Conservation (phyloP, 2,329 filamentous ascomycete species). For the Microsporum audouinii region DNA sequence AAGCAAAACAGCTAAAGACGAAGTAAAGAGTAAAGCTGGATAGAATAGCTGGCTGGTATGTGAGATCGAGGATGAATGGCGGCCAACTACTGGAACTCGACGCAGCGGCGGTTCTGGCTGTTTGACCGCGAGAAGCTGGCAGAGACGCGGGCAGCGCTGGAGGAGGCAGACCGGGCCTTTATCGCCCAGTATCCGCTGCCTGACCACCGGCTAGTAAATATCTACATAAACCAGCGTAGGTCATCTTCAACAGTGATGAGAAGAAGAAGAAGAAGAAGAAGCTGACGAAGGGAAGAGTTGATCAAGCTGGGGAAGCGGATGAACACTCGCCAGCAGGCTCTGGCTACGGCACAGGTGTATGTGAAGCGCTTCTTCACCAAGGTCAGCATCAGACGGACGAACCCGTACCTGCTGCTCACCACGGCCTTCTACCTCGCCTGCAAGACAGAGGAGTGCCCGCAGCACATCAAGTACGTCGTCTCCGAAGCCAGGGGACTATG, state of each 20-base stretch:
- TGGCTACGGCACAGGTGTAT: conserved; percentile 91
- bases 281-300: conserved; percentile 28
- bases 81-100: conserved; percentile 93
- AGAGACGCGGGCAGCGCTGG: conserved; percentile 62
- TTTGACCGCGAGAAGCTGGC: conserved; percentile 74
- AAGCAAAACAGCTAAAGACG: not conserved
- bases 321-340: conserved; percentile 74
- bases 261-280: not conserved
- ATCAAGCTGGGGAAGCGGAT: conserved; percentile 74
- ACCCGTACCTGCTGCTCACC: conserved; percentile 84
- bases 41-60: not conserved
- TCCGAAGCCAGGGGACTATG: conserved; percentile 76
- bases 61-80: conserved; percentile 51
- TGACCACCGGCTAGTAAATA: conserved; percentile 68
- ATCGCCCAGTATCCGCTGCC: conserved; percentile 73
- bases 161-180: conserved; percentile 61
- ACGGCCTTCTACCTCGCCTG: conserved; percentile 90
- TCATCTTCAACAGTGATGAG: not conserved
- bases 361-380: conserved; percentile 86
- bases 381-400: conserved; percentile 82
- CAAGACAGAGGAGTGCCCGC: conserved; percentile 95
- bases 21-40: not conserved
- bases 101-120: conserved; percentile 80
- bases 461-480: conserved; percentile 86
- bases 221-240: conserved; percentile 85